These are phyloP conservation scores for Penicillium ochrochloron DNA, from an alignment of 495 filamentous ascomycete genomes.

Conservation along the genomic window DNA sequence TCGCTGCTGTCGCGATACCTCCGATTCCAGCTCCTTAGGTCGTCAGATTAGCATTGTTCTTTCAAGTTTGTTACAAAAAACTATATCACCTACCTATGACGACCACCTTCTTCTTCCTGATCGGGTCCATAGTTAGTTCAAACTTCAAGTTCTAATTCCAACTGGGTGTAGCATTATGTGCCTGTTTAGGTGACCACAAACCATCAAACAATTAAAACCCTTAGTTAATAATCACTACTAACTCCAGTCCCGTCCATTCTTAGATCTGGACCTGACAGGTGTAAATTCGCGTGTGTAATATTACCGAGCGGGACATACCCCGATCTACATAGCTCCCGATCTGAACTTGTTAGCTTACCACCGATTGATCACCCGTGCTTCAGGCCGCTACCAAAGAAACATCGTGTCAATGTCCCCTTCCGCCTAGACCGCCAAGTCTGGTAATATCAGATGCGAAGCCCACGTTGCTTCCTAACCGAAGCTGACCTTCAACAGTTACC, in stretches of 20 bases:
- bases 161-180: not conserved
- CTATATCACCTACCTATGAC: not conserved
- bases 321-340: not conserved
- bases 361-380: not conserved
- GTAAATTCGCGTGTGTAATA: not conserved
- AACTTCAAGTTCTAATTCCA: not conserved
- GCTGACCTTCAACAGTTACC: not conserved
- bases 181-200: not conserved
- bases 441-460: not conserved
- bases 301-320: not conserved
- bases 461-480: not conserved
- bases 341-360: not conserved
- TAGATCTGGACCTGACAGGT: not conserved
- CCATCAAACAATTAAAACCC: not conserved
- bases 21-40: conserved; percentile 12
- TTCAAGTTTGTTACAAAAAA: not conserved
- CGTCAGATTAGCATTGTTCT: not conserved
- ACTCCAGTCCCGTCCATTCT: too few species aligned
- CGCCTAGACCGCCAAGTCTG: not conserved
- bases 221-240: not conserved
- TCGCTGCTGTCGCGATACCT: conserved; percentile 13
- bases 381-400: not conserved
- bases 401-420: not conserved
- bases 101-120: conserved; percentile 51
- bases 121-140: not conserved